Conservation (phyloP, 768 basidiomycete genomes). For the Russula emetica region DNA sequence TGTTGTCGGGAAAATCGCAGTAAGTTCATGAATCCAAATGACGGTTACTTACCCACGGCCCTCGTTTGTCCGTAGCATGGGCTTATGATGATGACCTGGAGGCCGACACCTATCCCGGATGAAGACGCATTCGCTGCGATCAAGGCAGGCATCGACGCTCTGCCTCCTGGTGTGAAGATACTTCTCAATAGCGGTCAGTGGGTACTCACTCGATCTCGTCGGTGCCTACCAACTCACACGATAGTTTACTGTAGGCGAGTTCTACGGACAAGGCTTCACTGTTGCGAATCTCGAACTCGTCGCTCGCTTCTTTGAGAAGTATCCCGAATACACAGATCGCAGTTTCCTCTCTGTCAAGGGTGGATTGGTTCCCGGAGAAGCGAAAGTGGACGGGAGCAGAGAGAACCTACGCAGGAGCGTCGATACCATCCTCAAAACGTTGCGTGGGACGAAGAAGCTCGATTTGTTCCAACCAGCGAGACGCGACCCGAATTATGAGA, state of each 20-base stretch:
- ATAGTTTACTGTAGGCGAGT: conserved; percentile 40
- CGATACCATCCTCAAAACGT: conserved; percentile 40
- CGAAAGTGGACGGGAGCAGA: conserved; percentile 32
- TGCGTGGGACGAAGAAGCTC: conserved; percentile 50
- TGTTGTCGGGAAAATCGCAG: conserved; percentile 40
- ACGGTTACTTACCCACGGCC: background rate
- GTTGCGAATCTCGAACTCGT: conserved; percentile 48
- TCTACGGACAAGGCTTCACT: conserved; percentile 47
- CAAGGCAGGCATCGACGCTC: conserved; percentile 45
- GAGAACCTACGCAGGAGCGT: conserved; percentile 50
- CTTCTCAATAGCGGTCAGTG: conserved; percentile 48
- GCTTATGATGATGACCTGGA: conserved; percentile 59
- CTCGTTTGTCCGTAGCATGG: conserved; percentile 38
- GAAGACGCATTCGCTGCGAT: conserved; percentile 60
- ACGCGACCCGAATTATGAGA: conserved; percentile 39
- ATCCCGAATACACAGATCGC: conserved; percentile 44
- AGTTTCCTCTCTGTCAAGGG: conserved; percentile 51
- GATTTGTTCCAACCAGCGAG: conserved; percentile 58
- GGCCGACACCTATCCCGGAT: conserved; percentile 44
- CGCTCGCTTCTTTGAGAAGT: conserved; percentile 46
- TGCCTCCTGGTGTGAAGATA: conserved; percentile 45
- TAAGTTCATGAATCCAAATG: conserved; percentile 28
- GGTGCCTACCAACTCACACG: background rate
- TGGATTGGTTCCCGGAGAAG: background rate
- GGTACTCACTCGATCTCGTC: background rate